Evolutionary conservation across 805 yeast genomes (phyloP), one percentile per base, ranked within the genome.

Genomic region (Metschnikowia picachoensis): DNA sequence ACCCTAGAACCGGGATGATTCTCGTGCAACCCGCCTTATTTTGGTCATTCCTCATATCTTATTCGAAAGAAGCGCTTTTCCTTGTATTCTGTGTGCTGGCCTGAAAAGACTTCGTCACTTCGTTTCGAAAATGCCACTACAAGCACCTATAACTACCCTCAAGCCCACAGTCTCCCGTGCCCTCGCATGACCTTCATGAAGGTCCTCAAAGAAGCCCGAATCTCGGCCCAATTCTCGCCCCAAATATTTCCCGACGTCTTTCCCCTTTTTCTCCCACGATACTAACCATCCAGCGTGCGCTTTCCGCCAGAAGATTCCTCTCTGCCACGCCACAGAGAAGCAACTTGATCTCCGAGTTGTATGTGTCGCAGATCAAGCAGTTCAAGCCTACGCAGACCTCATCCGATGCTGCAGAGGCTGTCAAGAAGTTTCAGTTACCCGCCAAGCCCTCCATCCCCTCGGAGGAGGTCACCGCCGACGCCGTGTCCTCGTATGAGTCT

Each of bases 391-490:
- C 84, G 49, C 82, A 89, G 50, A 65, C 84, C 45, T 71, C 85
- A 48, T 80, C 86, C 49, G 74, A 79, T 56, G 95, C 87, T 57
- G 84, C 92, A 52, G 89, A 83, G 54, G 78, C 84, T 55, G 92
- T 90, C 58, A 82, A 85, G 72, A 80, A 86, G 59, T 94, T 96
- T 94, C 69, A 76, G 51, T 73, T 82, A 53, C 98, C 98, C 60
- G 67, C 77, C 52, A 79, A 89, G 57, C 95, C 98, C 59, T 67
- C 79, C 56, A 67, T 74, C 39, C 97, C 97, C 58, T 70, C 78
- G 53, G 65, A 79, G 47, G 95, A 88, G 67, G 80, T 79, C 49
- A 80, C 80, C 59, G 79, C 83, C 55, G 79, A 86, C 51, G 83
- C 85, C 46, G 73, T 88, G 57, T 70, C 80, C 50, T 82, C 78